phyloP scores from a whole-genome alignment of 2,329 filamentous ascomycete genomes.

The Penicillium sp. region DNA sequence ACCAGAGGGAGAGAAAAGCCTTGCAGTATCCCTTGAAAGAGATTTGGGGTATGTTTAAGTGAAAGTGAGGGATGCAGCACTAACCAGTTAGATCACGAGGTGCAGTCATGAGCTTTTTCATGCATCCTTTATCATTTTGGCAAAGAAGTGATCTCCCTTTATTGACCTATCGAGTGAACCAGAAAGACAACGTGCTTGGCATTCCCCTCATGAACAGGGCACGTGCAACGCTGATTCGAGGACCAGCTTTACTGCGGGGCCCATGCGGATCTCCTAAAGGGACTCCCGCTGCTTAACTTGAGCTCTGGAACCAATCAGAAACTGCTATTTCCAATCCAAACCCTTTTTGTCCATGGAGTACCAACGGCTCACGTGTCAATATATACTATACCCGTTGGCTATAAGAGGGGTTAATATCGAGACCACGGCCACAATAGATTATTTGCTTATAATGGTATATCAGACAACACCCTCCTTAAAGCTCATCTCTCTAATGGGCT shows the following conservation, averaged over 20 bases:
- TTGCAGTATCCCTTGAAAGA: slow-evolving; percentile 6
- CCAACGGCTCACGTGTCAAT: background rate
- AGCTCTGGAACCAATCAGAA: slow-evolving; percentile 5
- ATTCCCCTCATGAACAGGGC: slow-evolving; percentile 5
- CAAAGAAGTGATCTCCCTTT: slow-evolving; percentile 3
- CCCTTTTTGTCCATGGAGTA: background rate
- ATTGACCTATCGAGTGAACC: slow-evolving; percentile 12
- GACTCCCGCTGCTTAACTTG: slow-evolving; percentile 15
- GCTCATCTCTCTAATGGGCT: too few species aligned
- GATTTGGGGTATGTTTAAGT: slow-evolving; percentile 5
- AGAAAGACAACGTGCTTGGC: slow-evolving; percentile 24
- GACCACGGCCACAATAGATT: background rate
- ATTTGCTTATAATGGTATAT: too few species aligned
- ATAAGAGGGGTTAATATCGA: background rate
- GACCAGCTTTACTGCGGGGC: background rate
- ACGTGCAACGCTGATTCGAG: slow-evolving; percentile 26
- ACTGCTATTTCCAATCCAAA: background rate
- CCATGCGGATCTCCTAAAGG: background rate
- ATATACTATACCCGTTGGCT: background rate
- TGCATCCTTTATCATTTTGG: background rate
- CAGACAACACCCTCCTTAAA: too few species aligned
- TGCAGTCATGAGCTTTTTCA: slow-evolving; percentile 1
- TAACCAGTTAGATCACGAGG: slow-evolving; percentile 10
- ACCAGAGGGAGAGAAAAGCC: background rate
- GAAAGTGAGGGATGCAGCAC: background rate